These are phyloP conservation scores for Globisporangium abappressorium DNA, from an alignment of 352 stramenopile genomes.

Conservation along the genomic window DNA sequence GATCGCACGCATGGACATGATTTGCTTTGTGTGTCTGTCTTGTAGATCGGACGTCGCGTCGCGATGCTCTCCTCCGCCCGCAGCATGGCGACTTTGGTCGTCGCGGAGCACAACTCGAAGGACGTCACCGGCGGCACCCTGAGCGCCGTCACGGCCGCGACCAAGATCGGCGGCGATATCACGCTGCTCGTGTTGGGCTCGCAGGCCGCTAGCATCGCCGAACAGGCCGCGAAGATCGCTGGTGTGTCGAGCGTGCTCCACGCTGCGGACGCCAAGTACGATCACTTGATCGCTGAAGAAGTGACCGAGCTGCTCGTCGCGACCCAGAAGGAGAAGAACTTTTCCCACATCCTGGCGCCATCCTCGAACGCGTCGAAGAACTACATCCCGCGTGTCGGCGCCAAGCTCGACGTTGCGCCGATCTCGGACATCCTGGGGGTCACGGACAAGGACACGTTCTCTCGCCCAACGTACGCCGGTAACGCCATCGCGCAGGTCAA, in stretches of 20 bases:
- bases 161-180: conserved; percentile 79
- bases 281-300: conserved; percentile 86
- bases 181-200: conserved; percentile 74
- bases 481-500: conserved; percentile 90
- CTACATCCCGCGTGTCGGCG: conserved; percentile 94
- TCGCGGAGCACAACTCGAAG: conserved; percentile 85
- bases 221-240: conserved; percentile 70
- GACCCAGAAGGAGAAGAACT: conserved; percentile 60
- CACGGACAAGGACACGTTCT: conserved; percentile 93
- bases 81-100: conserved; percentile 78
- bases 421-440: conserved; percentile 96
- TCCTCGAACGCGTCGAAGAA: conserved; percentile 97
- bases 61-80: conserved; percentile 29
- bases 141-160: conserved; percentile 83
- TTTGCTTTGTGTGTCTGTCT: neutral
- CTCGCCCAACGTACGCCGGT: conserved; percentile 83
- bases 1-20: neutral
- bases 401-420: conserved; percentile 92
- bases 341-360: conserved; percentile 93
- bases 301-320: conserved; percentile 78
- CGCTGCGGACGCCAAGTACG: conserved; percentile 83
- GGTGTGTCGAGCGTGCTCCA: conserved; percentile 84
- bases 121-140: conserved; percentile 74
- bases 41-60: conserved; percentile 50
- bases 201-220: conserved; percentile 51